Conservation (phyloP, 495 filamentous ascomycete species). For the Lasiosphaeria hispida region DNA sequence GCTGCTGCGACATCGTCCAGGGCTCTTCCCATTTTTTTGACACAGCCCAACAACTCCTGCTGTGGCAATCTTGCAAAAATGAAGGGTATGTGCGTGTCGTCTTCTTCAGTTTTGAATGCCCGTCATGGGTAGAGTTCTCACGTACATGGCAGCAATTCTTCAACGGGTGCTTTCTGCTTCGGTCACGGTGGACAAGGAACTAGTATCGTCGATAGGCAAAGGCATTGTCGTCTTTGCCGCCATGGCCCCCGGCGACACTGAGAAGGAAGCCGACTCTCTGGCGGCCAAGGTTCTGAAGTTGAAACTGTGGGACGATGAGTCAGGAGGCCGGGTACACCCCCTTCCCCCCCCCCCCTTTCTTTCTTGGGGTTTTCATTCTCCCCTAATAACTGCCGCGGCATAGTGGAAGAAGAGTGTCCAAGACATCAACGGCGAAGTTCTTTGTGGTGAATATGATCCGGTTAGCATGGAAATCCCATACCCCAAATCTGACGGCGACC, state of each 20-base stretch:
- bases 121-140: not conserved
- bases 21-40: not conserved
- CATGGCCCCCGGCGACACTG: conserved; percentile 83
- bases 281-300: conserved; percentile 85
- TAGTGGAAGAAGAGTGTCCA: conserved; percentile 88
- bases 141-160: conserved; percentile 66
- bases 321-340: conserved; percentile 57
- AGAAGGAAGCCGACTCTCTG: conserved; percentile 80
- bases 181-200: conserved; percentile 90
- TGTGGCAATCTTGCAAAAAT: conserved; percentile 12
- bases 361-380: not conserved
- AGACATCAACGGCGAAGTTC: conserved; percentile 83
- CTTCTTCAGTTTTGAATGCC: too few species aligned
- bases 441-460: conserved; percentile 67
- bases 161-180: conserved; percentile 95
- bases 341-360: not conserved
- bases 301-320: conserved; percentile 82
- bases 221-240: conserved; percentile 91
- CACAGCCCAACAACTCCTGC: not conserved
- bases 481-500: not conserved
- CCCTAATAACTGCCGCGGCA: conserved; percentile 5
- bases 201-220: conserved; percentile 85
- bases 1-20: not conserved
- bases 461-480: not conserved
- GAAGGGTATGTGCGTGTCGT: conserved; percentile 28